Evolutionary conservation across 2,329 filamentous ascomycete species (phyloP), one percentile per base, ranked within the genome.

Genomic region (Chrysosphaeria jannelii): DNA sequence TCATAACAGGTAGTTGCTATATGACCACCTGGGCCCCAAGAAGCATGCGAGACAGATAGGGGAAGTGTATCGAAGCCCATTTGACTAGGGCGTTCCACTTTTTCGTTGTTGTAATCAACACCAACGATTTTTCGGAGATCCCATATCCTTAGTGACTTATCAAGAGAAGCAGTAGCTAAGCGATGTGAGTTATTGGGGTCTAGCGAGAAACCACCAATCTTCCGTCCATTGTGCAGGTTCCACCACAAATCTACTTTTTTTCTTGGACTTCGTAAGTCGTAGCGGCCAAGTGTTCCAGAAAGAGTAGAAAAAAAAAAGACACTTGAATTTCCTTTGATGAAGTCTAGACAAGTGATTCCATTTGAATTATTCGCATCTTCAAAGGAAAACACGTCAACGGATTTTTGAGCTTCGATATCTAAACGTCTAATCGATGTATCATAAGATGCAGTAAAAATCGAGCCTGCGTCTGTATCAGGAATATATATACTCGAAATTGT

Each of bases 1-100:
- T 97, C 85, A 39, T 97, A 97, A 0, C 71, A 81, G 0, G 78
- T 71, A 0, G 85, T 97, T 0, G 79, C 85, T 5, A 97, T 51
- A 31, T 89, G 72, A 0, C 81, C 85, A 0, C 58, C 68, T 0
- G 62, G 52, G 30, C 78, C 85, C 65, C 79, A 97, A 0, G 79
- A 72, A 0, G 81, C 85, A 40, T 91, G 79, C 1, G 75, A 89
- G 0, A 97, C 79, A 0, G 75, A 89, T 0, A 93, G 48, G 3
- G 69, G 58, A 11, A 70, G 85, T 25, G 63, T 52, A 36, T 97
- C 79, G 39, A 85, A 69, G 5, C 72, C 81, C 0, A 93, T 44
- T 1, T 89, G 48, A 0, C 55, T 47, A 0, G 79, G 81, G 3
- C 59, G 46, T 17, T 25, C 16, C 1, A 58, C 47, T 13, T 50